These are phyloP conservation scores for Galeopsis tetrahit DNA, from an alignment of 257 asterid genomes.

Conservation along the genomic window DNA sequence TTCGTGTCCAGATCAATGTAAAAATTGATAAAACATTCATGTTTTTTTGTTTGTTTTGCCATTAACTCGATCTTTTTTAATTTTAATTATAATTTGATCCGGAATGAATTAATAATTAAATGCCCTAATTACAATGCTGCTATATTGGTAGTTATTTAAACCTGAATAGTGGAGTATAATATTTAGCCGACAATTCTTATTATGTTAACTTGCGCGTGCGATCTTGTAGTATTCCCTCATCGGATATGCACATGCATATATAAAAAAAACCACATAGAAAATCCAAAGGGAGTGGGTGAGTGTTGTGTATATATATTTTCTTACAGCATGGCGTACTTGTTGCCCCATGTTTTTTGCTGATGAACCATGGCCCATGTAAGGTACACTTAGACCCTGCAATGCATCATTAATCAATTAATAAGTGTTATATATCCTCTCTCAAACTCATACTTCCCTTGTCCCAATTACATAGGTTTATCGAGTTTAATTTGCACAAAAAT, in stretches of 20 bases:
- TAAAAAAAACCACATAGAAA: not conserved
- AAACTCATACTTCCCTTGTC: not conserved
- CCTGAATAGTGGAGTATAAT: too few species aligned
- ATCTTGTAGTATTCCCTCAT: constrained; percentile 33
- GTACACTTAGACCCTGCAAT: constrained; percentile 85
- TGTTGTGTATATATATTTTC: not conserved
- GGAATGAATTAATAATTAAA: not conserved
- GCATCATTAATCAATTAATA: constrained; percentile 36
- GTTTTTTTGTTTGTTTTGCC: too few species aligned
- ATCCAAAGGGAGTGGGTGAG: too few species aligned
- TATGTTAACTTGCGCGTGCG: constrained; percentile 41
- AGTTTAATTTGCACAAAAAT: too few species aligned
- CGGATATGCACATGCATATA: constrained; percentile 44
- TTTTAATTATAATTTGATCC: not conserved
- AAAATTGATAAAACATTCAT: too few species aligned
- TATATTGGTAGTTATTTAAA: too few species aligned
- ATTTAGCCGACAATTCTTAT: constrained; percentile 29
- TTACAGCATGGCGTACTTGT: constrained; percentile 48
- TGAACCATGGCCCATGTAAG: constrained; percentile 66
- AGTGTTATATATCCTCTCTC: too few species aligned
- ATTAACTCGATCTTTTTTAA: not conserved
- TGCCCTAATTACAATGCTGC: not conserved
- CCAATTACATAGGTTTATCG: too few species aligned
- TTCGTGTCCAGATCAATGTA: too few species aligned
- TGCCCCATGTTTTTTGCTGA: constrained; percentile 50